These are phyloP conservation scores for Lophiotrema nucula DNA, from an alignment of 495 filamentous ascomycete genomes.

Conservation along the genomic window DNA sequence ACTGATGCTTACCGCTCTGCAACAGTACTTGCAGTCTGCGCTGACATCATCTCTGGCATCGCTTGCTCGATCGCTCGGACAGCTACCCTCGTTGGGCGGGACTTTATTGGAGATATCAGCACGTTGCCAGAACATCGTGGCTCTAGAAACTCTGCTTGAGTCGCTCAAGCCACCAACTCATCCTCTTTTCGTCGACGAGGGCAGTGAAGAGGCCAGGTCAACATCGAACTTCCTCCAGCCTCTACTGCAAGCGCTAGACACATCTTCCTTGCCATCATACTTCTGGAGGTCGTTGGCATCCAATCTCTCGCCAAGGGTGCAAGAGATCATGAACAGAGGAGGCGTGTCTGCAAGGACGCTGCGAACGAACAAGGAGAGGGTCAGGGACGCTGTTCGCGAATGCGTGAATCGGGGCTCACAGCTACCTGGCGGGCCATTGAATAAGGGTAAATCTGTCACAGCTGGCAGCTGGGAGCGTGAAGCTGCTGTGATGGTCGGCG, in stretches of 20 bases:
- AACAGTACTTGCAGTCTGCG: constrained; percentile 74
- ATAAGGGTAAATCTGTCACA: constrained; percentile 41
- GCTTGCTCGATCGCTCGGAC: constrained; percentile 69
- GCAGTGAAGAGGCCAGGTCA: constrained; percentile 1
- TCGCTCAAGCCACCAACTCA: constrained; percentile 64
- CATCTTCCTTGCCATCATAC: constrained; percentile 78
- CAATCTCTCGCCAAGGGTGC: constrained; percentile 69
- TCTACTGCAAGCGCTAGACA: constrained; percentile 77
- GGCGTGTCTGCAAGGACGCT: constrained; percentile 81
- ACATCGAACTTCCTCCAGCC: constrained; percentile 66
- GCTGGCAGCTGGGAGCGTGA: constrained; percentile 79
- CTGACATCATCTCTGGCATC: constrained; percentile 71
- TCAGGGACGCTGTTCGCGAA: constrained; percentile 74
- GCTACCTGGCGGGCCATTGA: constrained; percentile 53
- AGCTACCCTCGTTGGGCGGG: constrained; percentile 77
- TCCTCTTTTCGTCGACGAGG: constrained; percentile 50
- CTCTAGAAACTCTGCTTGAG: constrained; percentile 75
- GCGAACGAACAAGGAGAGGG: constrained; percentile 67
- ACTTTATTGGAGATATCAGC: constrained; percentile 78
- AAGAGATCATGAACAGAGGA: constrained; percentile 77
- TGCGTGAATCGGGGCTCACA: constrained; percentile 75
- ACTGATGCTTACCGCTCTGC: constrained; percentile 71
- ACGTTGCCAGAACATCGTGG: constrained; percentile 85
- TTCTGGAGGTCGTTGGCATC: constrained; percentile 89
- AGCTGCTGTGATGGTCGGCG: constrained; percentile 90